Conservation (phyloP, 225 moss, liverwort and hornwort species). For the Physcomitrellopsis africana region DNA sequence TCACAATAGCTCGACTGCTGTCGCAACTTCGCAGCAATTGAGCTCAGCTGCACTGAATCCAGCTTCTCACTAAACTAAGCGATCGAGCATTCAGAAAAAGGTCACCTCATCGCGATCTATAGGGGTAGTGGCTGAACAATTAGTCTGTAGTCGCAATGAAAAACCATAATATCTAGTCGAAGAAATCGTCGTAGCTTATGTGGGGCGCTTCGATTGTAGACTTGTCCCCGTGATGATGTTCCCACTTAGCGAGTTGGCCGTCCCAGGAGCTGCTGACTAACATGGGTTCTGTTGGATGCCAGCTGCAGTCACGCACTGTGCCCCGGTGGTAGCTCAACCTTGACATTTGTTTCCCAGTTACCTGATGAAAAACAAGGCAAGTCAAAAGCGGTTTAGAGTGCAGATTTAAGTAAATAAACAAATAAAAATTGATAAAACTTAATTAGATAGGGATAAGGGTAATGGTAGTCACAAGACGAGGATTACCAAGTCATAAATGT, state of each 20-base stretch:
- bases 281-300: conserved; percentile 87
- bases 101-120: conserved; percentile 8
- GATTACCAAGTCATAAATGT: conserved; percentile 85
- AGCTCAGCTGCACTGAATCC: background rate
- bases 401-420: no score
- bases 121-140: background rate
- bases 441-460: no score
- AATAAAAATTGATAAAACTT: no score
- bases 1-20: no score
- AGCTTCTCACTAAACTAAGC: background rate
- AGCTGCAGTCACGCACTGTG: conserved; percentile 90
- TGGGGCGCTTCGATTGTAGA: conserved; percentile 20
- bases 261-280: conserved; percentile 95
- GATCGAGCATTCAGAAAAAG: background rate
- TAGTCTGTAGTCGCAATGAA: background rate
- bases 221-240: conserved; percentile 69
- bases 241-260: conserved; percentile 81
- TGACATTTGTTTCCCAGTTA: conserved; percentile 57
- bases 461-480: background rate
- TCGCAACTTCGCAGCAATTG: background rate
- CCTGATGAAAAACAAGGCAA: conserved; percentile 39
- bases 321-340: conserved; percentile 60
- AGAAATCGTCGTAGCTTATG: conserved; percentile 27
- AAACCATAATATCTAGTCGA: conserved; percentile 3
- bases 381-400: background rate